Evolutionary conservation across 306 rosid species (phyloP), one percentile per base, ranked within the genome.

Genomic region (Prunus persica): DNA sequence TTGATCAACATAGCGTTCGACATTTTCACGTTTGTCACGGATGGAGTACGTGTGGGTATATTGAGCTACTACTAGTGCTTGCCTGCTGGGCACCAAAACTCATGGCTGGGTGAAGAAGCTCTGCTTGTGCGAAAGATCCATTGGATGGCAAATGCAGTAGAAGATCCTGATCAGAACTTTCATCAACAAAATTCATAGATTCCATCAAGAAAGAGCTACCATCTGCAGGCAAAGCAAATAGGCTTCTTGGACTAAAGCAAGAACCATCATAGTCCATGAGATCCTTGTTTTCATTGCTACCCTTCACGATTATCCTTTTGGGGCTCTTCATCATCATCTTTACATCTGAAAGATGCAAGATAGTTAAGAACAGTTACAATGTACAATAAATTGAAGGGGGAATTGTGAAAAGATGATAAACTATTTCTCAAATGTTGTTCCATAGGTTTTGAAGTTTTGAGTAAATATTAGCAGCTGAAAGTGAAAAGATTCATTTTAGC

Each of bases 51-150:
- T 86, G 81, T 43, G 93, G 89, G 84, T 88, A 84, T 57, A 83
- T 71, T 28, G 91, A 89, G 87, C 89, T 89, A 83, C 97, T 91
- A 73, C 96, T 88, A 74, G 91, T 86, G 89, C 99, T 89, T 58
- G 97, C 90, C 82, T 88, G 85, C 57, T 77, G 94, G 72, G 90
- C 90, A 70, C 85, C 92, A 75, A 81, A 86, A 83, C 79, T 85
- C 75, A 72, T 41, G 46, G 85, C 66, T 47, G 96, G 96, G 58
- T 66, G 87, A 67, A 92, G 83, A 22, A 96, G 98, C 84, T 96
- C 98, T 66, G 99, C 99, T 80, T 91, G 89, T 5, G 97, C 94
- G 67, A 92, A 96, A 43, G 93, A 92, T 76, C 87, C 86, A 34
- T 96, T 88, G 28, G 91, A 91, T 19, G 98, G 96, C 73, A 96